Evolutionary conservation across 164 flowering plant genomes (phyloP).

Genomic region (Macadamia integrifolia): DNA sequence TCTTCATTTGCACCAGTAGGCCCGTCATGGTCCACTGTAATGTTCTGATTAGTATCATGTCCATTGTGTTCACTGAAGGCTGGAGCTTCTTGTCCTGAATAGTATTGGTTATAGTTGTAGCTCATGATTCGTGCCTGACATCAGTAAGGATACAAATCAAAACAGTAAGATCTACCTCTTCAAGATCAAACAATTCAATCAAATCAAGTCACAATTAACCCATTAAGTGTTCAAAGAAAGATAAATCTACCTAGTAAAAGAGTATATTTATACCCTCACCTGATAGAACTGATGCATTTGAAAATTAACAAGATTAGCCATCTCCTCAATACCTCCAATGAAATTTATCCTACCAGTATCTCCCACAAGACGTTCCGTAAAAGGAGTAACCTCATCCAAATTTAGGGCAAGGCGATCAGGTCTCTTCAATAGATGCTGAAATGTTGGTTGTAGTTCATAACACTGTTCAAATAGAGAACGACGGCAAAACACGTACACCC

Average conservation of each 20-base stretch:
- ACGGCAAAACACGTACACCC: constrained; percentile 82
- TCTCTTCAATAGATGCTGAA: constrained; percentile 72
- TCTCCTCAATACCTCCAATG: constrained; percentile 65
- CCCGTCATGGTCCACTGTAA: constrained; percentile 6
- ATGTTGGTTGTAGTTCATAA: constrained; percentile 93
- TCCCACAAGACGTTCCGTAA: constrained; percentile 64
- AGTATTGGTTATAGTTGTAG: constrained; percentile 12
- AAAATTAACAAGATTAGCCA: constrained; percentile 44
- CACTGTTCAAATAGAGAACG: constrained; percentile 94
- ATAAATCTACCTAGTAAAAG: not conserved
- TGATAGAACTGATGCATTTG: constrained; percentile 49
- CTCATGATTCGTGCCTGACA: constrained; percentile 26
- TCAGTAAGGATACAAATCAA: not conserved
- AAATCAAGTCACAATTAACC: not conserved
- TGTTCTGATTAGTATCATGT: constrained; percentile 7
- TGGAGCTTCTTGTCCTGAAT: constrained; percentile 17
- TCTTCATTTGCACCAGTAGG: constrained; percentile 9
- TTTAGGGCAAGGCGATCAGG: constrained; percentile 85
- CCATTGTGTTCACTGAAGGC: constrained; percentile 12
- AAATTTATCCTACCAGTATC: constrained; percentile 54
- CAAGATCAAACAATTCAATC: not conserved
- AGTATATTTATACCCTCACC: constrained; percentile 30
- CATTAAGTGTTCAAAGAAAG: not conserved
- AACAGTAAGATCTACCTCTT: not conserved
- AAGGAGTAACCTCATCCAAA: constrained; percentile 43